Evolutionary conservation across 2,329 filamentous ascomycete genomes (phyloP), one percentile per base, ranked within the genome.

Genomic region (Pseudocercospora fijiensis): DNA sequence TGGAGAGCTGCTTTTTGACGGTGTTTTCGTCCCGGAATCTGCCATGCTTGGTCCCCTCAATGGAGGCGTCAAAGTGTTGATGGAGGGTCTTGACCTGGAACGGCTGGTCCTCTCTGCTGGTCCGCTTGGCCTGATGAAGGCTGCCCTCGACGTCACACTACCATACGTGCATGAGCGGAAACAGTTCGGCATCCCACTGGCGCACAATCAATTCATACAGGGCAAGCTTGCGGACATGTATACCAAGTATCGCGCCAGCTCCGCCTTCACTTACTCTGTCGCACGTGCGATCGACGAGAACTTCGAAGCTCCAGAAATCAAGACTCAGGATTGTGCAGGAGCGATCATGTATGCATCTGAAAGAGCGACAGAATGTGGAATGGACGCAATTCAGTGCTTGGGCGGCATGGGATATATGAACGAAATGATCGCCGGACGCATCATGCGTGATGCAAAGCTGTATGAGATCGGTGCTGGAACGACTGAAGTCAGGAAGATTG

Each of bases 381-480:
- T 96, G 28, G 93, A 97, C 78, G 91, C 90, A 52, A 91, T 98
- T 64, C 95, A 99, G 78, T 84, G 96, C 64, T 85, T 99, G 74
- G 95, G 95, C 18, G 95, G 94, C 0, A 98, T 94, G 86, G 94
- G 94, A 0, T 98, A 98, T 75, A 87, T 96, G 70, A 96, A 97
- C 77, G 95, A 99, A 79, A 92, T 98, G 80, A 89, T 92, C 0
- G 93, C 92, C 0, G 96, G 93, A 22, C 83, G 94, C 68, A 84
- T 98, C 69, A 78, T 98, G 71, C 80, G 95, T 73, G 87, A 90
- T 78, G 87, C 87, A 3, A 90, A 90, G 75, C 77, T 99, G 65
- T 99, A 99, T 77, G 95, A 98, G 80, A 98, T 99, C 75, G 95
- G 95, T 1, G 95, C 95, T 4, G 95, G 95, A 5, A 98, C 95